Evolutionary conservation across 2,329 filamentous ascomycete species (phyloP).

Genomic region (Emergomyces orientalis): DNA sequence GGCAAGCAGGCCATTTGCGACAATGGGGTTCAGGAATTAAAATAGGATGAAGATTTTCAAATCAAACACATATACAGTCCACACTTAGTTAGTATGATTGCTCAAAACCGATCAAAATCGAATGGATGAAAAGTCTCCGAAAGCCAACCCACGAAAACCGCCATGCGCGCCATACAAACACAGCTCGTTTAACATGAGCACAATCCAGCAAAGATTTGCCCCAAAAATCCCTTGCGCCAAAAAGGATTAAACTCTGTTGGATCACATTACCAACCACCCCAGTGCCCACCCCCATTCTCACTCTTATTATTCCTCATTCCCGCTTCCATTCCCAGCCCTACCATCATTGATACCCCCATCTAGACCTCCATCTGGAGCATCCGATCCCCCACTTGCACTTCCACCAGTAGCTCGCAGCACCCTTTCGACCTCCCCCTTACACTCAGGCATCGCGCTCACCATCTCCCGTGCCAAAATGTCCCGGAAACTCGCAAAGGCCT

Average conservation of each 20-base stretch:
- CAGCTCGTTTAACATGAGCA: too few relatives aligned
- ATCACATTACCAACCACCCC: not conserved
- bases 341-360: not conserved
- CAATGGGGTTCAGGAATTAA: not conserved
- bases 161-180: too few relatives aligned
- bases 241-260: too few relatives aligned
- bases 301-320: not conserved
- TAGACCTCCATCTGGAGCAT: not conserved
- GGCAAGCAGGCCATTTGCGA: not conserved
- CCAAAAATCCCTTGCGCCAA: not conserved
- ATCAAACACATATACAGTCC: too few relatives aligned
- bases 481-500: conserved; percentile 50
- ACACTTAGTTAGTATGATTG: too few relatives aligned
- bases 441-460: conserved; percentile 49
- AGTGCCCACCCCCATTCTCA: not conserved
- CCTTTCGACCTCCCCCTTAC: conserved; percentile 44
- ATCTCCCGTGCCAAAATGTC: conserved; percentile 52
- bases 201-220: not conserved
- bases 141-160: too few relatives aligned
- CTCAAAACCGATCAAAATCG: too few relatives aligned
- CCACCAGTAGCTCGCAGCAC: conserved; percentile 38
- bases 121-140: too few relatives aligned
- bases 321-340: not conserved
- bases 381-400: not conserved
- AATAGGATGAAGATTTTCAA: not conserved